Conservation (phyloP, 345 rosid species). For the Salix dunnii region DNA sequence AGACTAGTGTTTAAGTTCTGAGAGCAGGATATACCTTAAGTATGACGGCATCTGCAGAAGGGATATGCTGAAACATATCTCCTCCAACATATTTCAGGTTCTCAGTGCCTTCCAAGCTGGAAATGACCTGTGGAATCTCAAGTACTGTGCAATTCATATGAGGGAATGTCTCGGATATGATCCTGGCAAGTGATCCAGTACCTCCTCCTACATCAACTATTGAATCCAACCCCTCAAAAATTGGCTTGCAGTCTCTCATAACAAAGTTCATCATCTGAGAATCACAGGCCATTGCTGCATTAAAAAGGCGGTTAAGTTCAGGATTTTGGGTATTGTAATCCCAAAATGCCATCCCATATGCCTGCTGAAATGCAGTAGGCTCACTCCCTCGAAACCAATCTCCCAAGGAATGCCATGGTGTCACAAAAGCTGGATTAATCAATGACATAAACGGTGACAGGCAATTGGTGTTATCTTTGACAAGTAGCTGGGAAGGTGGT, state of each 20-base stretch:
- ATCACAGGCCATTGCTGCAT: slow-evolving; percentile 27
- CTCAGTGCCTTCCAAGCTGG: slow-evolving; percentile 12
- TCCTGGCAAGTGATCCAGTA: slow-evolving; percentile 18
- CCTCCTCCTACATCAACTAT: slow-evolving; percentile 27
- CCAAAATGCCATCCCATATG: slow-evolving; percentile 20
- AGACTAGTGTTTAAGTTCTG: not conserved
- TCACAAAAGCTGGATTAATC: slow-evolving; percentile 1
- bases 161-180: slow-evolving; percentile 10
- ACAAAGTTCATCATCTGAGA: slow-evolving; percentile 13
- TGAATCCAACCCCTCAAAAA: slow-evolving; percentile 18
- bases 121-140: slow-evolving; percentile 22
- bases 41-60: slow-evolving; percentile 20
- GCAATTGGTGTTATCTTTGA: slow-evolving; percentile 30
- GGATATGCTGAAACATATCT: slow-evolving; percentile 26
- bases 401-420: slow-evolving; percentile 4
- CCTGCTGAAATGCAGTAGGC: slow-evolving; percentile 9
- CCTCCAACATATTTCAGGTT: slow-evolving; percentile 24
- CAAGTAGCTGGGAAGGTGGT: slow-evolving; percentile 31
- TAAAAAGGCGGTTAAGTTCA: slow-evolving; percentile 6
- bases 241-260: slow-evolving; percentile 2
- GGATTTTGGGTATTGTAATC: slow-evolving; percentile 10
- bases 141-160: slow-evolving; percentile 17
- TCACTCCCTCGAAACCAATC: slow-evolving; percentile 20
- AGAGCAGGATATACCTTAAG: slow-evolving; percentile 17
- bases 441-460: slow-evolving; percentile 32